These are phyloP conservation scores for Entrophospora sp. DNA, from an alignment of 192 early-diverging fungal genomes.

Conservation along the genomic window DNA sequence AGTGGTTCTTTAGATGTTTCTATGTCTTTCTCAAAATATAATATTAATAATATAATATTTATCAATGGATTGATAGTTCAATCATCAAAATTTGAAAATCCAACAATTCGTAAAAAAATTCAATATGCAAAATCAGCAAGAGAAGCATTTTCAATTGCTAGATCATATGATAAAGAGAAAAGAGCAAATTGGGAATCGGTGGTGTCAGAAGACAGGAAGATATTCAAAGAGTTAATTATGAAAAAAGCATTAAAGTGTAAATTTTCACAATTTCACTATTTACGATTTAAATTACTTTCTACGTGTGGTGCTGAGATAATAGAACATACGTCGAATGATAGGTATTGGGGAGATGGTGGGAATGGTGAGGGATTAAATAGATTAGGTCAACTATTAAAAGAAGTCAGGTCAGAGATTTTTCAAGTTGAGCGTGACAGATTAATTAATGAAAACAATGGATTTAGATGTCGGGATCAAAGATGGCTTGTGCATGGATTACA, in stretches of 20 bases:
- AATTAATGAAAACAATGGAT: too few species aligned
- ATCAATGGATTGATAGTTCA: slow-evolving; percentile 2
- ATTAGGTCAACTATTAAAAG: slow-evolving; percentile 25
- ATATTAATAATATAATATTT: too few species aligned
- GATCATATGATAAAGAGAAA: slow-evolving; percentile 22
- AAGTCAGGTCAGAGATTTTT: slow-evolving; percentile 18
- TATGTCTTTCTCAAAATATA: neutral
- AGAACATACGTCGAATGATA: slow-evolving; percentile 33
- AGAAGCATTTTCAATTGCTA: slow-evolving; percentile 34
- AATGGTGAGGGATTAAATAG: slow-evolving; percentile 28
- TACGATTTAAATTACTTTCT: slow-evolving; percentile 23
- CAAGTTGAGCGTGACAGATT: too few species aligned
- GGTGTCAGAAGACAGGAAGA: neutral
- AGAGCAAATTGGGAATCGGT: slow-evolving; percentile 37
- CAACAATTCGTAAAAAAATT: slow-evolving; percentile 18
- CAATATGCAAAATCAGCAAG: slow-evolving; percentile 19
- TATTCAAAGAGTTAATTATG: slow-evolving; percentile 35
- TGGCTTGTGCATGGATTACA: too few species aligned
- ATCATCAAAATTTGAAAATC: neutral
- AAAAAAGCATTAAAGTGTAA: slow-evolving; percentile 26
- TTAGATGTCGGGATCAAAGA: too few species aligned
- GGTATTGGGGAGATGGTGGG: slow-evolving; percentile 35
- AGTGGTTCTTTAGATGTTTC: neutral
- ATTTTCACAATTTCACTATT: slow-evolving; percentile 30
- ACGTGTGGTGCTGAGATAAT: slow-evolving; percentile 20